Evolutionary conservation across 805 yeast genomes (phyloP).

Genomic region (Metschnikowia continentalis): DNA sequence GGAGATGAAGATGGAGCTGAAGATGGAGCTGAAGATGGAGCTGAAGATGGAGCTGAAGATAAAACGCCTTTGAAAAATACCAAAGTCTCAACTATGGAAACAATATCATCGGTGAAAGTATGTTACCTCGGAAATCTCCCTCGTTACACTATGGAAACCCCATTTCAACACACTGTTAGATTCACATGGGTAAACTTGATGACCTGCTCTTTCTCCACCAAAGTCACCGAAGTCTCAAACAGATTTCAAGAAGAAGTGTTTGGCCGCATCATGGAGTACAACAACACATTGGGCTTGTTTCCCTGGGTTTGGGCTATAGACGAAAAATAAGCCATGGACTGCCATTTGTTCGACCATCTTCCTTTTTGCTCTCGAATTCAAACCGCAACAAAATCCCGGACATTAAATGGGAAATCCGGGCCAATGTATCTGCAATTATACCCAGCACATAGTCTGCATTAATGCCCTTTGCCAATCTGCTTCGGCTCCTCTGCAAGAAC

Average conservation of each 20-base stretch:
- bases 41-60: no score
- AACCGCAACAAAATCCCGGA: conserved; percentile 32
- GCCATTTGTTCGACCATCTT: background rate
- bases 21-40: no score
- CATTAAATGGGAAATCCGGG: conserved; percentile 28
- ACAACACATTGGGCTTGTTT: background rate
- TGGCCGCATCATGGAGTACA: background rate
- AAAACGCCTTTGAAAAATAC: no score
- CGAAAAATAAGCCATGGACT: conserved; percentile 3
- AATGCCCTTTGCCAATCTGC: conserved; percentile 6
- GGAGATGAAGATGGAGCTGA: no score
- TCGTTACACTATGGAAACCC: no score
- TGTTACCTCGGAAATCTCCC: no score
- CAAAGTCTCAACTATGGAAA: no score
- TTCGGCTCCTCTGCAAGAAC: conserved; percentile 10
- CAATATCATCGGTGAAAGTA: no score
- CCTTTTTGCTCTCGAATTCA: conserved; percentile 8
- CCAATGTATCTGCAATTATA: conserved; percentile 27
- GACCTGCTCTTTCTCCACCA: conserved; percentile 11
- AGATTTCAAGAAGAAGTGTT: background rate
- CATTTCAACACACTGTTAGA: background rate
- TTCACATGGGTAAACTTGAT: conserved; percentile 12
- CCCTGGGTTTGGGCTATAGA: background rate
- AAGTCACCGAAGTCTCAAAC: conserved; percentile 6
- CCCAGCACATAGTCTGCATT: conserved; percentile 21